These are phyloP conservation scores for Phellinidium pouzarii DNA, from an alignment of 1,284 basidiomycete species.

Conservation along the genomic window DNA sequence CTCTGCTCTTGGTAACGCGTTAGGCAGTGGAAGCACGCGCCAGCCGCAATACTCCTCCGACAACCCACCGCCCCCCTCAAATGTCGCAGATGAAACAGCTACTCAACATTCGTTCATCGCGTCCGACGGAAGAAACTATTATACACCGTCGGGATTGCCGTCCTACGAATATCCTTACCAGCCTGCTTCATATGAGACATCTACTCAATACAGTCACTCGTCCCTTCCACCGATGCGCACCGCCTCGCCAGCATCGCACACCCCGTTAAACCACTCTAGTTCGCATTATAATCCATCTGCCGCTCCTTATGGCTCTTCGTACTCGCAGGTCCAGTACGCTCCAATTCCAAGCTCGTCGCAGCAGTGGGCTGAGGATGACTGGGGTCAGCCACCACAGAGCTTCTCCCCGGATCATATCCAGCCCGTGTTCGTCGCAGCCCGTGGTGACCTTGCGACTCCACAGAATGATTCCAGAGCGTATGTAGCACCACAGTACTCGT, in stretches of 20 bases:
- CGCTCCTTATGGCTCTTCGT: slow-evolving; percentile 25
- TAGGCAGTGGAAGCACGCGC: slow-evolving; percentile 16
- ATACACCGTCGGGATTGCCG: slow-evolving; percentile 35
- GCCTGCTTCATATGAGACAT: slow-evolving; percentile 33
- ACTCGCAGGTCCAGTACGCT: slow-evolving; percentile 28
- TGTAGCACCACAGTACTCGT: slow-evolving; percentile 7
- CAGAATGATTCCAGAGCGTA: slow-evolving; percentile 11
- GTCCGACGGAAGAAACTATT: slow-evolving; percentile 54
- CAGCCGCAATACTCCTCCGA: slow-evolving; percentile 13
- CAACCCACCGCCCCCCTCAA: slow-evolving; percentile 22
- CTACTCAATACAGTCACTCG: slow-evolving; percentile 30
- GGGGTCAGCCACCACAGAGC: slow-evolving; percentile 25
- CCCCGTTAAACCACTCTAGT: slow-evolving; percentile 27
- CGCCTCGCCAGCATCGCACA: slow-evolving; percentile 35
- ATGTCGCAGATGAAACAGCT: slow-evolving; percentile 20
- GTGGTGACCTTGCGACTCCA: slow-evolving; percentile 7
- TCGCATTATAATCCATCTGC: slow-evolving; percentile 25
- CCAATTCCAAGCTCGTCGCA: slow-evolving; percentile 26
- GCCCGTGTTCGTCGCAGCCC: slow-evolving; percentile 20
- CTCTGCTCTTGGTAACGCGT: slow-evolving; percentile 18
- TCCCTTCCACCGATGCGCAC: slow-evolving; percentile 30
- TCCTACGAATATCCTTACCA: slow-evolving; percentile 49
- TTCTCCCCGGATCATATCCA: slow-evolving; percentile 23
- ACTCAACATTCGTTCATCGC: slow-evolving; percentile 33
- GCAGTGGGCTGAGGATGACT: slow-evolving; percentile 30